Conservation (phyloP, 1,139 yeast genomes). For the Scheffersomyces parashehatae region DNA sequence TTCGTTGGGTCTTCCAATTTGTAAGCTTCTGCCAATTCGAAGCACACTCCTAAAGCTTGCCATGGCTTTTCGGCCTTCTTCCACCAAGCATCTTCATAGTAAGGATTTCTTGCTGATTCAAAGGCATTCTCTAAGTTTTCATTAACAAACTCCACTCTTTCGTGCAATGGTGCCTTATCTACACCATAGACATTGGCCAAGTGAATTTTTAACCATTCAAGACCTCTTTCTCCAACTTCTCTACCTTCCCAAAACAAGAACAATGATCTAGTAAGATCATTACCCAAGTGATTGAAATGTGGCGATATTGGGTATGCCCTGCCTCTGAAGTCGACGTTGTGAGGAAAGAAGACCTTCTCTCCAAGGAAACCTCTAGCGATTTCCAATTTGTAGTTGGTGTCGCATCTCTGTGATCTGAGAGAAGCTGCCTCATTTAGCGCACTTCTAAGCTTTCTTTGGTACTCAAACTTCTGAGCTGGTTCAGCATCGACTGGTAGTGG, state of each 20-base stretch:
- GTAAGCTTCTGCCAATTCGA: slow-evolving; percentile 74
- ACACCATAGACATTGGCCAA: slow-evolving; percentile 85
- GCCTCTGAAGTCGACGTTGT: slow-evolving; percentile 92
- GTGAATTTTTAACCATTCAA: slow-evolving; percentile 88
- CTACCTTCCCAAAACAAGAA: slow-evolving; percentile 88
- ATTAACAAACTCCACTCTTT: slow-evolving; percentile 73
- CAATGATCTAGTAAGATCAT: slow-evolving; percentile 85
- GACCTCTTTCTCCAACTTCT: slow-evolving; percentile 70
- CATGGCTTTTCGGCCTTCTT: slow-evolving; percentile 86
- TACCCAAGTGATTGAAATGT: slow-evolving; percentile 78
- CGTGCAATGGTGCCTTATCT: slow-evolving; percentile 79
- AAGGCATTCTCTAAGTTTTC: slow-evolving; percentile 61
- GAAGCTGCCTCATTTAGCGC: slow-evolving; percentile 62
- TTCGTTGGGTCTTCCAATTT: slow-evolving; percentile 72
- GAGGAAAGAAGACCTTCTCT: slow-evolving; percentile 91
- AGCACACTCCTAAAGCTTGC: slow-evolving; percentile 88
- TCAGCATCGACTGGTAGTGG: slow-evolving; percentile 69
- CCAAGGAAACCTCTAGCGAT: slow-evolving; percentile 91
- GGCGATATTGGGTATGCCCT: slow-evolving; percentile 95
- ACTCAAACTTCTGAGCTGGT: slow-evolving; percentile 68
- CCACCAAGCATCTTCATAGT: slow-evolving; percentile 72
- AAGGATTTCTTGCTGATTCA: slow-evolving; percentile 74
- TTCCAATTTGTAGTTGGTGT: slow-evolving; percentile 87
- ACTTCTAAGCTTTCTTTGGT: slow-evolving; percentile 61
- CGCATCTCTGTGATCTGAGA: slow-evolving; percentile 87